Percentiles rank a stretch among this genome's conserved stretches.
phyloP scores from a whole-genome alignment of 2,329 filamentous ascomycete species.

The Alternaria angustiovoidea region DNA sequence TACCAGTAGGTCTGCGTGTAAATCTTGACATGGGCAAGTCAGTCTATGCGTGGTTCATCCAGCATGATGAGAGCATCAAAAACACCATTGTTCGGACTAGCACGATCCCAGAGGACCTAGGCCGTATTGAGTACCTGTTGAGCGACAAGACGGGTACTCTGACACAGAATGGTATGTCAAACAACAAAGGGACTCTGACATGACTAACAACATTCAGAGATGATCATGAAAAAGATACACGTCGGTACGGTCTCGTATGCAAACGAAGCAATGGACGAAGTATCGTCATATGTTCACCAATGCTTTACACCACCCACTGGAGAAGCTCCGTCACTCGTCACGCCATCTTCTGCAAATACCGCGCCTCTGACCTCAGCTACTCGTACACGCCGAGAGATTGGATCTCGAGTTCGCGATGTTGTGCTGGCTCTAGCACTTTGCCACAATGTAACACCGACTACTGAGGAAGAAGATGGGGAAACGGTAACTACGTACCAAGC shows the following conservation, averaged over 20 bases:
- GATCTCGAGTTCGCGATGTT: conserved; percentile 89
- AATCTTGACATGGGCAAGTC: conserved; percentile 98
- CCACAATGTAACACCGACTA: conserved; percentile 95
- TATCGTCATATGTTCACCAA: conserved; percentile 83
- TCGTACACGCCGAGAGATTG: conserved; percentile 89
- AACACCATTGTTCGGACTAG: conserved; percentile 94
- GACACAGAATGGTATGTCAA: conserved; percentile 78
- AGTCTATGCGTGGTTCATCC: conserved; percentile 94
- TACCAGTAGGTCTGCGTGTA: conserved; percentile 94
- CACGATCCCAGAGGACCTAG: conserved; percentile 95
- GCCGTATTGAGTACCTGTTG: conserved; percentile 92
- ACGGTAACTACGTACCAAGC: conserved; percentile 89
- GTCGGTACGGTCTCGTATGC: conserved; percentile 98
- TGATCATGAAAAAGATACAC: conserved; percentile 99
- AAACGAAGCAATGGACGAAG: conserved; percentile 99
- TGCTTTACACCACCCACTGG: conserved; percentile 68
- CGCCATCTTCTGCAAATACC: conserved; percentile 75
- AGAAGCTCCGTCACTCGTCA: conserved; percentile 63
- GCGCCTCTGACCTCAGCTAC: conserved; percentile 72
- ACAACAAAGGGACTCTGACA: conserved; percentile 2
- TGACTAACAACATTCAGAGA: conserved; percentile 64
- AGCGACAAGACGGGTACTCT: conserved; percentile 99
- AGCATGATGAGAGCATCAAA: conserved; percentile 86
- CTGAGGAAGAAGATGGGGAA: conserved; percentile 81
- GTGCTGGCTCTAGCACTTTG: conserved; percentile 91